Conservation (phyloP, 2,329 filamentous ascomycete genomes). For the Fusarium lyarnte region DNA sequence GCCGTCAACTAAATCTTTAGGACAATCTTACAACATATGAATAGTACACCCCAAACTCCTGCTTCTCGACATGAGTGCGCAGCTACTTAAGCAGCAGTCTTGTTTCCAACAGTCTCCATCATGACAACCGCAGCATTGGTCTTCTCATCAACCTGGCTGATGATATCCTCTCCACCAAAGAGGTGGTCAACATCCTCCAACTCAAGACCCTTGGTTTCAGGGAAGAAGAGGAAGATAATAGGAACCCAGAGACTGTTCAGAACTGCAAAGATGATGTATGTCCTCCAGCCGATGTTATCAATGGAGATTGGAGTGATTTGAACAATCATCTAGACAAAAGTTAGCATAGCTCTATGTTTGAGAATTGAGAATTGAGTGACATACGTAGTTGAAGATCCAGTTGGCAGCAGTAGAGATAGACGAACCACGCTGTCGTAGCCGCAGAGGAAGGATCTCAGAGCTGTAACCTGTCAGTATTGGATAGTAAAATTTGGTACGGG, state of each 20-base stretch:
- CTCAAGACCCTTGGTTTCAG: conserved; percentile 57
- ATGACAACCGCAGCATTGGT: conserved; percentile 2
- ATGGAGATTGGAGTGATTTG: conserved; percentile 37
- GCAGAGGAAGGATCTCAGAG: conserved; percentile 47
- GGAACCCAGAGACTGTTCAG: conserved; percentile 43
- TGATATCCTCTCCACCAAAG: conserved; percentile 24
- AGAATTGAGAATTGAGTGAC: not conserved
- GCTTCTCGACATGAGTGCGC: no score
- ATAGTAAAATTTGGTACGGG: fast-evolving
- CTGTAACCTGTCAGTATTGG: conserved; percentile 9
- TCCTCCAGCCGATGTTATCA: conserved; percentile 57
- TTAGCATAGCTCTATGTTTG: fast-evolving
- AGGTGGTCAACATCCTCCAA: conserved; percentile 58
- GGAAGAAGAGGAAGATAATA: conserved; percentile 56
- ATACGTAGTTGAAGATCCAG: conserved; percentile 49
- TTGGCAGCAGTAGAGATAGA: conserved; percentile 48
- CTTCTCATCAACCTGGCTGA: conserved; percentile 27
- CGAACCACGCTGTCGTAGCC: conserved; percentile 45
- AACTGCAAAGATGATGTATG: conserved; percentile 61
- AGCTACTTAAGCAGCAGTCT: not conserved
- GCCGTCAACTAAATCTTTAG: not conserved
- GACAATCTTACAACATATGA: not conserved
- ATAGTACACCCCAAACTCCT: not conserved
- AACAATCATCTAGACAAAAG: conserved; percentile 7
- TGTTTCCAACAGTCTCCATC: conserved; percentile 10